Base-by-base conservation (phyloP, 129 eudicot genomes). In the Cynara cardunculus region DNA sequence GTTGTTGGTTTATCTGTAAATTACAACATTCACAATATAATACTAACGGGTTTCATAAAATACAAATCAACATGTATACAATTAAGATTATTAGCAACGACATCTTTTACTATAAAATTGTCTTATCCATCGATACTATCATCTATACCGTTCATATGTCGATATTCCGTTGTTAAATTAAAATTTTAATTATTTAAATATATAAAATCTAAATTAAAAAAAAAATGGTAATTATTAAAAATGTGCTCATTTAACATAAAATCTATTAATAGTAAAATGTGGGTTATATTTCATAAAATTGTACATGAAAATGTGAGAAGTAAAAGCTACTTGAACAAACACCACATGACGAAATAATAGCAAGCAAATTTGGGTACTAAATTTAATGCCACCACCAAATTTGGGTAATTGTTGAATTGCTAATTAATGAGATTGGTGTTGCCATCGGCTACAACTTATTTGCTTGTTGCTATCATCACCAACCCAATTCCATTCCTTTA, bases 311-410 rank as follows among this genome's bases (percentile, higher is more conserved):
- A 32, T 30, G 56, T 13, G 0, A 62, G 18, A 76, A 30, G 41
- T 24, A 59, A 4, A 62, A 22, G 3, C 71, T 76, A 75, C 7
- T 30, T 7, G 65, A 80, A 59, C 12, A 78, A 80, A 59, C 12
- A 78, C 72, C 27, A 77, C 21, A 19, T 73, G 31, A 59, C 35
- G 73, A 72, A 34, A 73, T 59, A 7, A 73, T 68, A 49, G 30
- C 73, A 65, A 35, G 25, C n/a, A 6, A 35, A 65, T 25, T 19
- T 67, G 14, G 30, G 44, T 70, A 80, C 46, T 19, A 74, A 59
- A 81, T 81, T 81, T 31, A 81, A 74, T 81, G 85, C 74, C 26
- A 66, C 41, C 75, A 74, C 69, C 80, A 74, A 81, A 74, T 27
- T 49, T 74, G 69, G 19, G 35, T 26, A 65, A 74, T 81, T 28